Evolutionary conservation across 2,329 filamentous ascomycete species (phyloP), one percentile per base, ranked within the genome.

Genomic region (Aspergillus chevalieri): DNA sequence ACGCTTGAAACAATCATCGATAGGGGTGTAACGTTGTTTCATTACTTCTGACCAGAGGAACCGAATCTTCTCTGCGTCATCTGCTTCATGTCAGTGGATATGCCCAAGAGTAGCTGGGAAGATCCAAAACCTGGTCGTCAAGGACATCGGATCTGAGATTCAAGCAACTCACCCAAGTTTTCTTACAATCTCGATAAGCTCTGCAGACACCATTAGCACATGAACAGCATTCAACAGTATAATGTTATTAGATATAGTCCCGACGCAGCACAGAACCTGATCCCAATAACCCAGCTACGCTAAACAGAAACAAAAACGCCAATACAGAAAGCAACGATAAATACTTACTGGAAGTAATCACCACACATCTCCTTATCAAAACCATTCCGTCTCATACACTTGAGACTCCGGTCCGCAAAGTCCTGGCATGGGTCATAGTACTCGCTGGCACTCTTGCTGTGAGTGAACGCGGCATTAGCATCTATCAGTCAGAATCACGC

Each of bases 361-460:
- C 80, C 78, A 66, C 93, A 98, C 86, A 97, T 87, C n/a, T 84
- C 77, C 57, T 84, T 81, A 65, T 97, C 89, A 12, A 88, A 91
- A 19, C 80, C 84, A 67, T 98, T 98, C 19, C 93, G 82, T 66
- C 90, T 85, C 64, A 98, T 74, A 64, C 93, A 98, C 67, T 83
- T 85, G 59, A 96, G 84, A 71, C 91, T 96, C 64, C 81, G 81
- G 58, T 86, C 77, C 6, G 93, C 92, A 4, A 89, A 89, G 62
- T 95, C 92, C 68, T 97, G 92, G 70, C 93, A 98, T 2, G 93
- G 93, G 63, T 98, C 93, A 68, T 88, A 89, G 73, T 86, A 97
- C 67, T 96, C 85, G 76, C 90, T 95, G 64, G 85, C 82, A 48
- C 78, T 80, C 77, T 97, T 97, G 59, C 92, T 95, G 34, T 28